phyloP scores from a whole-genome alignment of 208 protist genomes.

The Trypanosoma boissoni region DNA sequence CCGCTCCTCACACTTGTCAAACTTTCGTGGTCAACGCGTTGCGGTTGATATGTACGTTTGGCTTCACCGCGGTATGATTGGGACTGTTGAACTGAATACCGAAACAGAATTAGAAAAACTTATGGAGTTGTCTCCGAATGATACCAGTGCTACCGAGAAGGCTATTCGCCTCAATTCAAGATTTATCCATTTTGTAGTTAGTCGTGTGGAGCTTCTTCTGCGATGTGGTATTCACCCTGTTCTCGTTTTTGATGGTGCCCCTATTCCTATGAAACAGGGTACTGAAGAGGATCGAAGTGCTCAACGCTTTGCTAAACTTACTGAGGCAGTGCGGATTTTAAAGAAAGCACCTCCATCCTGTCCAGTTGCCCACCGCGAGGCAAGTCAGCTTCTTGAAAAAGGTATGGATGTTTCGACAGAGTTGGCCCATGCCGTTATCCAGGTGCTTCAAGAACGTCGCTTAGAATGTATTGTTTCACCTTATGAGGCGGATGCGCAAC shows the following conservation, averaged over 20 bases:
- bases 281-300: slow-evolving; percentile 54
- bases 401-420: slow-evolving; percentile 76
- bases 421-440: slow-evolving; percentile 73
- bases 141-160: neutral
- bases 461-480: slow-evolving; percentile 97
- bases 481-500: slow-evolving; percentile 99
- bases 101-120: slow-evolving; percentile 17
- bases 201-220: slow-evolving; percentile 39
- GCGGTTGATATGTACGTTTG: slow-evolving; percentile 91
- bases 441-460: slow-evolving; percentile 60
- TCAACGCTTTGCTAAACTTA: slow-evolving; percentile 33
- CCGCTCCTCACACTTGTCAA: slow-evolving; percentile 67
- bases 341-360: slow-evolving; percentile 34
- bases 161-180: slow-evolving; percentile 13
- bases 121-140: neutral
- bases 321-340: slow-evolving; percentile 36
- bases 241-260: slow-evolving; percentile 78
- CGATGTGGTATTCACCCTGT: slow-evolving; percentile 66
- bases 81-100: slow-evolving; percentile 35
- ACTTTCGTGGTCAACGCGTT: slow-evolving; percentile 72
- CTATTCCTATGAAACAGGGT: slow-evolving; percentile 73
- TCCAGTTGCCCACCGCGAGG: slow-evolving; percentile 29
- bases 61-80: slow-evolving; percentile 63
- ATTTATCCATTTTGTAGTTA: slow-evolving; percentile 27
- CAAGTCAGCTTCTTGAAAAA: slow-evolving; percentile 51